Evolutionary conservation across 352 stramenopile species (phyloP).

Genomic region (Phytophthora pini): DNA sequence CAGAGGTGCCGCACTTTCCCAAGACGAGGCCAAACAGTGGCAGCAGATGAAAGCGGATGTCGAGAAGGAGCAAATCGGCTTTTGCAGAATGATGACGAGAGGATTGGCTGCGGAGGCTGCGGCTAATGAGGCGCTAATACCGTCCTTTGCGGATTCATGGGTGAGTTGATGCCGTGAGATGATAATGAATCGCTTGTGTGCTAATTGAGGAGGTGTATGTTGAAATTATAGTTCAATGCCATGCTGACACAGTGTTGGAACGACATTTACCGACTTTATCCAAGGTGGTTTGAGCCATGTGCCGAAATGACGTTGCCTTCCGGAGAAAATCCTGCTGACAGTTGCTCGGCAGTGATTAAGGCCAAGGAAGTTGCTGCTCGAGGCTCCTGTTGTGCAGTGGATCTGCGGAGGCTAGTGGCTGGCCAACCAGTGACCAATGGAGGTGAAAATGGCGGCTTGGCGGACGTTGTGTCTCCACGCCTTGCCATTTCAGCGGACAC

Average conservation of each 20-base stretch:
- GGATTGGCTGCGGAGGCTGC: conserved; percentile 24
- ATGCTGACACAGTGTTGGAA: conserved; percentile 58
- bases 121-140: conserved; percentile 18
- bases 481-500: conserved; percentile 65
- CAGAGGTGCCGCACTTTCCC: conserved; percentile 51
- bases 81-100: conserved; percentile 34
- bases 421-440: conserved; percentile 18
- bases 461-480: conserved; percentile 22
- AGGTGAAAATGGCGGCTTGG: conserved; percentile 22
- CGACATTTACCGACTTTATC: conserved; percentile 71
- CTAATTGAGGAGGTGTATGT: background rate
- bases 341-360: conserved; percentile 4
- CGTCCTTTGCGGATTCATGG: conserved; percentile 31
- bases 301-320: conserved; percentile 38
- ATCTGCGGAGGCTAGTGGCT: conserved; percentile 9
- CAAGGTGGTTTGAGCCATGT: conserved; percentile 62
- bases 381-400: conserved; percentile 35
- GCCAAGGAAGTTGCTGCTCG: conserved; percentile 59
- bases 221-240: conserved; percentile 41
- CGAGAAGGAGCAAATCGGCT: conserved; percentile 43
- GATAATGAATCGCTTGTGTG: background rate
- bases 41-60: conserved; percentile 43
- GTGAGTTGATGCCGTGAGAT: conserved; percentile 18
- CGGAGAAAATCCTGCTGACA: background rate
- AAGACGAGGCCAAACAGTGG: conserved; percentile 49